Percentiles rank a stretch among this genome's conserved stretches.
phyloP scores from a whole-genome alignment of 1,284 basidiomycete species.

The Ganoderma leucocontextum region DNA sequence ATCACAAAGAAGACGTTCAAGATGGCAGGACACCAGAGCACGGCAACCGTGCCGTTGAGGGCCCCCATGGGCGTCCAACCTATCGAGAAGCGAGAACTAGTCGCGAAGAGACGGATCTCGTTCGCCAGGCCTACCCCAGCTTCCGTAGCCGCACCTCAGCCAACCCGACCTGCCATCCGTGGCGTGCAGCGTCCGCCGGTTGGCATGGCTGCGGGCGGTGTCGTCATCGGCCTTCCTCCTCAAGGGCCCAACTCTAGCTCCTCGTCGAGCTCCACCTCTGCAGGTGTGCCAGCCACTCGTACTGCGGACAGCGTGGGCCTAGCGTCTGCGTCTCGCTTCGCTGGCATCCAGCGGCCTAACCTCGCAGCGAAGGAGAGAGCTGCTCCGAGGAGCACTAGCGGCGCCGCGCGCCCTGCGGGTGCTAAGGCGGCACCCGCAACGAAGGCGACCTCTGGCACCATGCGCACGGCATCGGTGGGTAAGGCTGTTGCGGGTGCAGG shows the following conservation, averaged over 20 bases:
- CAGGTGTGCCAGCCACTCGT: constrained; percentile 2
- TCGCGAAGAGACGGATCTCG: constrained; percentile 20
- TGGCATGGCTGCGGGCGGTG: constrained; percentile 22
- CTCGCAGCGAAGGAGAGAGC: constrained; percentile 26
- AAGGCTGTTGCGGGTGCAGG: constrained; percentile 15
- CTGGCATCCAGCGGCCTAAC: constrained; percentile 35
- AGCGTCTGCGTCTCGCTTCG: constrained; percentile 23
- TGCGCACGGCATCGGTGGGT: constrained; percentile 14
- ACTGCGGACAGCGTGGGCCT: not conserved
- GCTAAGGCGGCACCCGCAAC: constrained; percentile 4
- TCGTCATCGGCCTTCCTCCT: constrained; percentile 29
- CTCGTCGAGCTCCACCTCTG: constrained; percentile 29
- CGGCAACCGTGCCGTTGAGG: not conserved
- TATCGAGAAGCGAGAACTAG: constrained; percentile 8
- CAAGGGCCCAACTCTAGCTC: constrained; percentile 26
- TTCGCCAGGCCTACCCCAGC: constrained; percentile 10
- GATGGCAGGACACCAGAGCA: constrained; percentile 29
- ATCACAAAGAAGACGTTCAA: constrained; percentile 53
- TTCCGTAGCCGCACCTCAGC: constrained; percentile 13
- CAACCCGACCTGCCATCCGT: constrained; percentile 22
- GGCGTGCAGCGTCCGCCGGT: constrained; percentile 33
- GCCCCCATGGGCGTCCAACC: not conserved
- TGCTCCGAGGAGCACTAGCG: constrained; percentile 8
- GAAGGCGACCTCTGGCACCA: constrained; percentile 12
- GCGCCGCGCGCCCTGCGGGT: constrained; percentile 6